Evolutionary conservation across 2,329 filamentous ascomycete genomes (phyloP).

Genomic region (Helicocarpus griseus): DNA sequence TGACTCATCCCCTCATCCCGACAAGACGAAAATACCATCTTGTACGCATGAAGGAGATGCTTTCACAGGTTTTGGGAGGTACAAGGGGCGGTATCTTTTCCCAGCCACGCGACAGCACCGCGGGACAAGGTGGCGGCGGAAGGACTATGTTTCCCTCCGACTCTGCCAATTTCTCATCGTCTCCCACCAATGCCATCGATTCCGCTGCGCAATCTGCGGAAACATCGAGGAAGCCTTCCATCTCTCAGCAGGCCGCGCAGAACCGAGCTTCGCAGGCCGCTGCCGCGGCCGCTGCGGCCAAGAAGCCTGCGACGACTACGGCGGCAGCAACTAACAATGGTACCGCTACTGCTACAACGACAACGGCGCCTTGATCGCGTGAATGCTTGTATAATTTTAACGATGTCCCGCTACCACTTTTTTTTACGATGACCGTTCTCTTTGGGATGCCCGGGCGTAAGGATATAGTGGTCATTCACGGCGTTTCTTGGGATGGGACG

Average conservation of each 20-base stretch:
- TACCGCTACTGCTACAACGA: slow-evolving; percentile 9
- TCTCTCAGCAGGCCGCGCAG: slow-evolving; percentile 10
- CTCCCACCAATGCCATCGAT: slow-evolving; percentile 19
- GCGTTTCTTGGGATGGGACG: neutral
- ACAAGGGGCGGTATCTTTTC: slow-evolving; percentile 37
- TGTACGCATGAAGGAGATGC: slow-evolving; percentile 55
- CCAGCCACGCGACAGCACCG: slow-evolving; percentile 18
- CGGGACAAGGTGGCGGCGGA: slow-evolving; percentile 15
- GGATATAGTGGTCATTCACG: neutral
- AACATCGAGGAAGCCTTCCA: slow-evolving; percentile 8
- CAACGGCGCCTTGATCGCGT: slow-evolving; percentile 3
- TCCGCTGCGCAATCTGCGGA: slow-evolving; percentile 8
- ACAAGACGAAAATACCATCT: slow-evolving; percentile 48
- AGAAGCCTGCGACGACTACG: slow-evolving; percentile 14
- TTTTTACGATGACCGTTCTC: slow-evolving; percentile 4
- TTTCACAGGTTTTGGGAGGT: slow-evolving; percentile 49
- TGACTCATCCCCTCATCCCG: slow-evolving; percentile 49
- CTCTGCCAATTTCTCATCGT: slow-evolving; percentile 12
- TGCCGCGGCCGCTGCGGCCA: slow-evolving; percentile 15
- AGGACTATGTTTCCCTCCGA: slow-evolving; percentile 27
- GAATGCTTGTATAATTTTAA: slow-evolving; percentile 4
- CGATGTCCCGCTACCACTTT: slow-evolving; percentile 12
- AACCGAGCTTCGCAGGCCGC: slow-evolving; percentile 13
- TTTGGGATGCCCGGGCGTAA: neutral
- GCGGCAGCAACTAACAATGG: neutral